Evolutionary conservation across 176 grass and related monocot species (phyloP).

Genomic region (Metroxylon sagu): DNA sequence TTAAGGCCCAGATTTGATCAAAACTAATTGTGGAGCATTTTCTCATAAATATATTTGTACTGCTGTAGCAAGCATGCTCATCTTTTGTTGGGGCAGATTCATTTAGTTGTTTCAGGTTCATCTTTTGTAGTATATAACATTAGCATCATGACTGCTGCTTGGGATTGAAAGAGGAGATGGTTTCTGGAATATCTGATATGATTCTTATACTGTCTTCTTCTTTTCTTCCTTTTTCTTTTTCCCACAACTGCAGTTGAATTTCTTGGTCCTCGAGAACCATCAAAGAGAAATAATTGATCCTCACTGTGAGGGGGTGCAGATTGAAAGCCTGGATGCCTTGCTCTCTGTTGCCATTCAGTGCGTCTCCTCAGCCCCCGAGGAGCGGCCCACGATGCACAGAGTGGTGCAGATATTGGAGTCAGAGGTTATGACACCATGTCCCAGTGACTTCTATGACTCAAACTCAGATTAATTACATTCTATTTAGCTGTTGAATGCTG

Average conservation of each 20-base stretch:
- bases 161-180: too few species aligned
- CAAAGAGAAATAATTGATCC: slow-evolving; percentile 86
- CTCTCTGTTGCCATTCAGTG: slow-evolving; percentile 90
- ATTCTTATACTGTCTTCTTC: too few species aligned
- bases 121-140: too few species aligned
- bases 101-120: too few species aligned
- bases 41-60: too few species aligned
- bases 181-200: too few species aligned
- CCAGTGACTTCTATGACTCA: slow-evolving; percentile 92
- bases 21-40: too few species aligned
- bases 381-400: slow-evolving; percentile 92
- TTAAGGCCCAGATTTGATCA: too few species aligned
- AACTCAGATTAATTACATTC: slow-evolving; percentile 40
- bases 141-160: too few species aligned
- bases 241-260: slow-evolving; percentile 52
- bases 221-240: too few species aligned
- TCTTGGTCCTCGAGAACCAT: slow-evolving; percentile 55
- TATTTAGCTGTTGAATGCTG: slow-evolving; percentile 5
- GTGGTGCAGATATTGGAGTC: slow-evolving; percentile 96
- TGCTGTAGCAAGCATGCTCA: too few species aligned
- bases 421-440: slow-evolving; percentile 93
- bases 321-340: slow-evolving; percentile 78
- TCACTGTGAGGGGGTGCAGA: slow-evolving; percentile 80
- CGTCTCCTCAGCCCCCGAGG: slow-evolving; percentile 74
- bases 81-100: too few species aligned